Base-by-base conservation (phyloP, 192 early-diverging fungal genomes). In the Coemansia sp. region DNA sequence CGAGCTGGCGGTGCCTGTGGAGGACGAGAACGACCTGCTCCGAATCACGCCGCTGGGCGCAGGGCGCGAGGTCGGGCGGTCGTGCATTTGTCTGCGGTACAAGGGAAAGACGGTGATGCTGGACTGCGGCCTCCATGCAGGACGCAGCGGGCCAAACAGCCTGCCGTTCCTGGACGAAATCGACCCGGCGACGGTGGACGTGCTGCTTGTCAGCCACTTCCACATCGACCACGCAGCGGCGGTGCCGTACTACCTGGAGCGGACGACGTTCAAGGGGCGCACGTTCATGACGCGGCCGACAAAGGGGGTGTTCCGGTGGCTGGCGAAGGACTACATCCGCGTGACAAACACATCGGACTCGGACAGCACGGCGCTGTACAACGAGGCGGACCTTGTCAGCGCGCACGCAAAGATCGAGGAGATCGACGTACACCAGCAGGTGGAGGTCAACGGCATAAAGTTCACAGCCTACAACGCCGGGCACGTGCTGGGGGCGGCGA, bases 241-340 rank as follows among this genome's bases (percentile, higher is more conserved):
- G 15, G 85, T 99, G 5, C 97, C 97, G 53, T 98, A 97, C 70
- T 92, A 96, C 59, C 89, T 95, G 80, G 94, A 98, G 81, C 95
- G 92, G 88, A 99, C 97, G 22, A 87, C 89, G 14, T 99, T 99
- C 79, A 90, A 91, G 61, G 97, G 97, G 27, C 88, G 93, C 36
- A 91, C 96, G 4, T 99, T 95, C 73, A 99, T 99, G 97, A 99
- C 97, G 6, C 96, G 98, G 73, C 95, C 97, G 15, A 99, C 97
- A 42, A 95, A 94, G 79, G 95, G 96, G 36, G 95, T 99, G 61
- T 98, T 91, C 80, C 91, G 92, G 60, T 99, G 97, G 97, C 80
- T 99, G 33, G 76, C 98, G 29, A 85, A 89, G 6, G 97, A 99
- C 83, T 98, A 92, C 70, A 87, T 98, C 44, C 91, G 93, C 74